phyloP scores from a whole-genome alignment of 2,329 filamentous ascomycete species.

The Phialophora macrospora region DNA sequence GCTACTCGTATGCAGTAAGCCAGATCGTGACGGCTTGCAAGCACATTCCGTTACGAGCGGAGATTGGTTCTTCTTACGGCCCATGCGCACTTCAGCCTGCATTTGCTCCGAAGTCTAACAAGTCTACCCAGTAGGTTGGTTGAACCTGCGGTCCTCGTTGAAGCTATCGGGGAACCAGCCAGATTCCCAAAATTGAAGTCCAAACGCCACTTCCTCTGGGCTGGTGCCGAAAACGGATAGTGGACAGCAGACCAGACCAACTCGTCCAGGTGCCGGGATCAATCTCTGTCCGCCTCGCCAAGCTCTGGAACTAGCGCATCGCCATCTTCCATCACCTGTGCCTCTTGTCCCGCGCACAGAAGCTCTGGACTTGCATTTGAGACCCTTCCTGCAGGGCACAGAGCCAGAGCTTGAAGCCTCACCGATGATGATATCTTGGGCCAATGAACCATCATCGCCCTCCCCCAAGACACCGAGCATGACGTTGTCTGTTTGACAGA shows the following conservation, averaged over 20 bases:
- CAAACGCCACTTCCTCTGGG: not conserved
- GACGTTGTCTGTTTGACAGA: slow-evolving; percentile 15
- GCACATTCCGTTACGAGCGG: not conserved
- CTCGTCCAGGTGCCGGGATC: not conserved
- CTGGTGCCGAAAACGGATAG: not conserved
- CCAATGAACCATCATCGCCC: slow-evolving; percentile 14
- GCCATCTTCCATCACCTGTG: not conserved
- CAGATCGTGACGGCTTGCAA: not conserved
- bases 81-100: not conserved
- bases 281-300: not conserved
- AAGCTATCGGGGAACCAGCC: not conserved
- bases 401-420: slow-evolving; percentile 3
- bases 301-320: not conserved
- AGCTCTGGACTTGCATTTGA: not conserved
- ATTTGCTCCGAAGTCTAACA: not conserved
- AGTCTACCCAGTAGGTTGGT: not conserved
- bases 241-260: not conserved
- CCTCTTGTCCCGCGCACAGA: not conserved
- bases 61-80: not conserved
- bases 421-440: slow-evolving; percentile 4
- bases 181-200: not conserved
- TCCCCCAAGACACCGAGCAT: slow-evolving; percentile 13
- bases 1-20: too few species aligned
- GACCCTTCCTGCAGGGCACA: slow-evolving; percentile 7
- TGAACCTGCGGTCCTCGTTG: too few species aligned